These are phyloP conservation scores for Scheffersomyces parashehatae DNA, from an alignment of 1,139 yeast species.

Conservation along the genomic window DNA sequence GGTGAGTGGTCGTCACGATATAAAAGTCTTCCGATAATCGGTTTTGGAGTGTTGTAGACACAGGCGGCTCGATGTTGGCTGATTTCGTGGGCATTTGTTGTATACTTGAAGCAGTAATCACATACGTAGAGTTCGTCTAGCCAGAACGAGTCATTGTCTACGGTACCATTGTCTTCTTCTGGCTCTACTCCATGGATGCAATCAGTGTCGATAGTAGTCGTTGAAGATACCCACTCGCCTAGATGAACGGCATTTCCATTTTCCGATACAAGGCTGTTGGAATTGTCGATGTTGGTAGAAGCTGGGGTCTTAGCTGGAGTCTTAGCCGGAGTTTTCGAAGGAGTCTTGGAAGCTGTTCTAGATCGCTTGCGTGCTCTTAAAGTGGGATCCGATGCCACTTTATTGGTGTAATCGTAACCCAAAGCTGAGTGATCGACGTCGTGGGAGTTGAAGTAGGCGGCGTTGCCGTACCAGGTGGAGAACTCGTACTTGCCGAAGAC, in stretches of 20 bases:
- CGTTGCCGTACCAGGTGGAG: slow-evolving; percentile 84
- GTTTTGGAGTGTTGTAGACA: slow-evolving; percentile 25
- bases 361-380: slow-evolving; percentile 3
- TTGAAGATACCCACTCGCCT: no score
- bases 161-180: no score
- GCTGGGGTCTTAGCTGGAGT: not conserved
- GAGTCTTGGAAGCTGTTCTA: not conserved
- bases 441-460: slow-evolving; percentile 60
- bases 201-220: no score
- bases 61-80: slow-evolving; percentile 51
- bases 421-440: slow-evolving; percentile 29
- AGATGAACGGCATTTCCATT: slow-evolving; percentile 12
- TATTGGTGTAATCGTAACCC: slow-evolving; percentile 29
- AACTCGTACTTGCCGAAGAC: slow-evolving; percentile 66
- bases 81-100: slow-evolving; percentile 44
- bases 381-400: slow-evolving; percentile 9
- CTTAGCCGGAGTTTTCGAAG: not conserved
- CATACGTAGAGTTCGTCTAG: slow-evolving; percentile 69
- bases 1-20: slow-evolving; percentile 59
- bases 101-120: slow-evolving; percentile 80
- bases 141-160: slow-evolving; percentile 38
- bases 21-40: slow-evolving; percentile 63
- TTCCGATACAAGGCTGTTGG: slow-evolving; percentile 6
- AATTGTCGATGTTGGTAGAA: no score
- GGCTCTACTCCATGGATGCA: no score